A percentile compares a stretch with the other conserved stretches of the same genome.
Conservation (phyloP, 768 basidiomycete species). For the Asterophora parasitica region DNA sequence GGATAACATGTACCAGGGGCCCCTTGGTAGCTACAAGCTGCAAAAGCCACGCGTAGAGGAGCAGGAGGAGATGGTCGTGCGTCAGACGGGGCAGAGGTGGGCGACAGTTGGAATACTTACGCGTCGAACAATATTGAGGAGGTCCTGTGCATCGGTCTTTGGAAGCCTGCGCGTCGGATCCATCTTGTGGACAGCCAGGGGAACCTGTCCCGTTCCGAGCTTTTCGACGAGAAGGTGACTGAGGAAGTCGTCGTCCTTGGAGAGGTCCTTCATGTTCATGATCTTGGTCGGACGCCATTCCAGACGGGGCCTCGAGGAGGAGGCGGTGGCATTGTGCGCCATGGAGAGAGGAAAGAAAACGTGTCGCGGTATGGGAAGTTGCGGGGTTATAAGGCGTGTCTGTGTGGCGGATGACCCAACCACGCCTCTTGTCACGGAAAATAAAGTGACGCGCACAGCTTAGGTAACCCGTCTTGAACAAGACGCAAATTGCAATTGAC, state of each 20-base stretch:
- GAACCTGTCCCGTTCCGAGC: slow-evolving; percentile 72
- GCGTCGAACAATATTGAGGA: slow-evolving; percentile 73
- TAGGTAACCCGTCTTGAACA: slow-evolving; percentile 17
- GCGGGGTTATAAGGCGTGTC: slow-evolving; percentile 10
- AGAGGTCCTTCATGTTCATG: slow-evolving; percentile 88
- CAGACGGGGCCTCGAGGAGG: slow-evolving; percentile 27
- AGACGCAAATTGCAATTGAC: slow-evolving; percentile 9
- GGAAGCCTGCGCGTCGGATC: slow-evolving; percentile 72
- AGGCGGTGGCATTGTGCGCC: slow-evolving; percentile 25
- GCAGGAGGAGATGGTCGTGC: slow-evolving; percentile 20
- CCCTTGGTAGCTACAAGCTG: slow-evolving; percentile 60
- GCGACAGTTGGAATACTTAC: slow-evolving; percentile 39
- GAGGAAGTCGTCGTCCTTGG: slow-evolving; percentile 88
- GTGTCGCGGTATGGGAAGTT: slow-evolving; percentile 17
- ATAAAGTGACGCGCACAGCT: slow-evolving; percentile 20
- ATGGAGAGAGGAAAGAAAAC: slow-evolving; percentile 20
- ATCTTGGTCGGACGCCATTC: slow-evolving; percentile 81
- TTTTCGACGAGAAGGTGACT: slow-evolving; percentile 88
- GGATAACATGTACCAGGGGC: slow-evolving; percentile 52
- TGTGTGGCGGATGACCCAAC: slow-evolving; percentile 3
- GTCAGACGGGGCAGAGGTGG: slow-evolving; percentile 19
- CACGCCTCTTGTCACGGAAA: slow-evolving; percentile 12
- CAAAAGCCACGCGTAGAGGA: slow-evolving; percentile 14
- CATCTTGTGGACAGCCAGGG: slow-evolving; percentile 90
- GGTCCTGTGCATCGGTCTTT: slow-evolving; percentile 63